Percentiles rank a stretch among this genome's conserved stretches.
phyloP scores from a whole-genome alignment of 1,284 basidiomycete genomes.

The Psilocybe mexicana region DNA sequence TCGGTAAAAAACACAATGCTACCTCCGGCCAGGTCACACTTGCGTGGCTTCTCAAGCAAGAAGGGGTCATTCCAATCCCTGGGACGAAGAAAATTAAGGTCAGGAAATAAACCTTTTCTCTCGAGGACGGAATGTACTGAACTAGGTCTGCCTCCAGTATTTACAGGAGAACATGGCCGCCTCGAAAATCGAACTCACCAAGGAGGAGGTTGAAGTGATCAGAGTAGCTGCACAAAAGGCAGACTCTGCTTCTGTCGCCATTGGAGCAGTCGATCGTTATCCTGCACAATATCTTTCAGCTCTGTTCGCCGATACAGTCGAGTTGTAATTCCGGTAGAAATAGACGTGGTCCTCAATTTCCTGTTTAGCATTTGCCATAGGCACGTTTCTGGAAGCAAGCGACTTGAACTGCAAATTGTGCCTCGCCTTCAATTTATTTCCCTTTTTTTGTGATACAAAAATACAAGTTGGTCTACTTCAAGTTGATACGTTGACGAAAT shows the following conservation, averaged over 20 bases:
- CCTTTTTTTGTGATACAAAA: too few relatives aligned
- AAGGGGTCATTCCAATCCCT: slow-evolving; percentile 54
- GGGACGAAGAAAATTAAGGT: slow-evolving; percentile 48
- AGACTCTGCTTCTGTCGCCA: background rate
- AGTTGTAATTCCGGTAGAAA: background rate
- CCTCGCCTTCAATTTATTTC: too few relatives aligned
- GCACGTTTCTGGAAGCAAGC: too few relatives aligned
- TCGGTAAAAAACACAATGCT: slow-evolving; percentile 47
- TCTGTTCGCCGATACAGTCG: background rate
- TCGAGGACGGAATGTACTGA: background rate
- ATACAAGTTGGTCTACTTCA: too few relatives aligned
- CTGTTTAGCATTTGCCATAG: too few relatives aligned
- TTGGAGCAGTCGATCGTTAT: background rate
- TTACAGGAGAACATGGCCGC: slow-evolving; percentile 44
- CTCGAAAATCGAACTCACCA: background rate
- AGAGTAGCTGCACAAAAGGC: background rate
- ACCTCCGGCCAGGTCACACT: slow-evolving; percentile 56
- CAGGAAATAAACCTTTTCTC: slow-evolving; percentile 36
- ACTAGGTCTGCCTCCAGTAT: slow-evolving; percentile 29
- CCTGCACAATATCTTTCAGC: background rate
- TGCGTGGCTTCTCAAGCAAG: slow-evolving; percentile 62
- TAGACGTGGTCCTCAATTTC: too few relatives aligned
- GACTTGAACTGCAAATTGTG: too few relatives aligned
- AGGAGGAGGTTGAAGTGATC: background rate
- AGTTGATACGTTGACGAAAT: too few relatives aligned